These are phyloP conservation scores for Candolleomyces eurysporus DNA, from an alignment of 768 basidiomycete species.

Conservation along the genomic window DNA sequence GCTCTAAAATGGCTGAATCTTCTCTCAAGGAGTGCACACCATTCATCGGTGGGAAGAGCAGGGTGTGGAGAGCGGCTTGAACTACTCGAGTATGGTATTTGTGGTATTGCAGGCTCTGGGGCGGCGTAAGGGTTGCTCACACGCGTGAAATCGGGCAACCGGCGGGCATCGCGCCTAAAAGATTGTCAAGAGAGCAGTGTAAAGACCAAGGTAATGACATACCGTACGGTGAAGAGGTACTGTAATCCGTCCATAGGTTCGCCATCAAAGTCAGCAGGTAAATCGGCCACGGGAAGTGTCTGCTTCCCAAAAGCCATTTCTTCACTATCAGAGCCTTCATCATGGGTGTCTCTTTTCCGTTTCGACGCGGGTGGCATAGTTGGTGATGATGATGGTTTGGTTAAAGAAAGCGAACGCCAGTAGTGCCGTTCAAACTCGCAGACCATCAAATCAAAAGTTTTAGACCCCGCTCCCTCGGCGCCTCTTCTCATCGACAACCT, in stretches of 20 bases:
- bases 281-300: constrained; percentile 76
- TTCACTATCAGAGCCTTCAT: constrained; percentile 55
- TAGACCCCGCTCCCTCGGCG: not conserved
- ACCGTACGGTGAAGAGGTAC: constrained; percentile 84
- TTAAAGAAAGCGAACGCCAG: not conserved
- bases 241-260: constrained; percentile 72
- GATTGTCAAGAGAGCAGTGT: not conserved
- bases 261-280: constrained; percentile 66
- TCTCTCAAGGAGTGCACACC: constrained; percentile 56
- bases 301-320: constrained; percentile 64
- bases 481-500: not conserved
- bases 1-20: constrained; percentile 67
- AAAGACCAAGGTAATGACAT: constrained; percentile 7
- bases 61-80: constrained; percentile 18
- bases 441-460: not conserved
- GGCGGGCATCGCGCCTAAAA: constrained; percentile 66
- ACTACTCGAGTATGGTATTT: not conserved
- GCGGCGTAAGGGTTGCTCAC: constrained; percentile 68
- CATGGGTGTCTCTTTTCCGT: constrained; percentile 47
- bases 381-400: not conserved
- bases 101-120: constrained; percentile 22
- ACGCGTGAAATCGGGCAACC: constrained; percentile 62
- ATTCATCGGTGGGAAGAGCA: constrained; percentile 62
- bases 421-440: not conserved
- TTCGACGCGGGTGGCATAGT: constrained; percentile 27